These are phyloP conservation scores for Rhizomucor pusillus DNA, from an alignment of 371 early-diverging fungal genomes.

Conservation along the genomic window DNA sequence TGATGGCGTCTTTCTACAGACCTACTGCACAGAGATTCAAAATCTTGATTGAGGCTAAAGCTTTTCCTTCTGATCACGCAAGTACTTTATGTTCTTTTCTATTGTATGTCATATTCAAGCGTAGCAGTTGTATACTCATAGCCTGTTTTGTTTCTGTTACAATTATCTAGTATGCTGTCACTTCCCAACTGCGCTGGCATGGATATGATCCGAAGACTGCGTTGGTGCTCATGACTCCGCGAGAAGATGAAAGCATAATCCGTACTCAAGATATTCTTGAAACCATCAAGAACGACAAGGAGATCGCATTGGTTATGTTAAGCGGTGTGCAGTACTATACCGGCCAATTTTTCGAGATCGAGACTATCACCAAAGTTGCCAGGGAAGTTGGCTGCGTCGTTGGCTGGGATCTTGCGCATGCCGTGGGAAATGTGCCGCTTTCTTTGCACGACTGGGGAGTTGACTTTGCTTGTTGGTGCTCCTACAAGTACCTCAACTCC, in stretches of 20 bases:
- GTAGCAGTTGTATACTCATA: conserved; percentile 48
- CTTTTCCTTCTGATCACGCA: conserved; percentile 93
- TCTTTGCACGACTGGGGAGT: conserved; percentile 93
- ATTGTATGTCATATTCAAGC: conserved; percentile 24
- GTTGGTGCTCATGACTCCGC: conserved; percentile 74
- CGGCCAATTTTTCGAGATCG: conserved; percentile 92
- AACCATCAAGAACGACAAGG: conserved; percentile 68
- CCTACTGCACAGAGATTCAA: conserved; percentile 78
- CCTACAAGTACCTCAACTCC: conserved; percentile 96
- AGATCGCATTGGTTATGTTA: conserved; percentile 85
- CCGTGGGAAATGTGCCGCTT: conserved; percentile 91
- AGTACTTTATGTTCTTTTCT: conserved; percentile 12
- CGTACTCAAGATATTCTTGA: conserved; percentile 82
- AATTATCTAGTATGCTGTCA: conserved; percentile 81
- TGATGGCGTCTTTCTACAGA: conserved; percentile 89
- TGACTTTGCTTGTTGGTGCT: conserved; percentile 98
- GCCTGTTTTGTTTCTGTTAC: not conserved
- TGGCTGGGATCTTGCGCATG: conserved; percentile 96
- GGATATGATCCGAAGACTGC: conserved; percentile 69
- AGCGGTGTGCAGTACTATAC: conserved; percentile 96
- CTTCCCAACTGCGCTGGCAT: conserved; percentile 84
- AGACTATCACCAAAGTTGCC: conserved; percentile 80
- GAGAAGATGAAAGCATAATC: conserved; percentile 68
- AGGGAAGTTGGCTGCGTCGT: conserved; percentile 87
- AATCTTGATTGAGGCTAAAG: conserved; percentile 89